phyloP scores from a whole-genome alignment of 2,329 filamentous ascomycete species.

The Paraconiothyrium brasiliense region DNA sequence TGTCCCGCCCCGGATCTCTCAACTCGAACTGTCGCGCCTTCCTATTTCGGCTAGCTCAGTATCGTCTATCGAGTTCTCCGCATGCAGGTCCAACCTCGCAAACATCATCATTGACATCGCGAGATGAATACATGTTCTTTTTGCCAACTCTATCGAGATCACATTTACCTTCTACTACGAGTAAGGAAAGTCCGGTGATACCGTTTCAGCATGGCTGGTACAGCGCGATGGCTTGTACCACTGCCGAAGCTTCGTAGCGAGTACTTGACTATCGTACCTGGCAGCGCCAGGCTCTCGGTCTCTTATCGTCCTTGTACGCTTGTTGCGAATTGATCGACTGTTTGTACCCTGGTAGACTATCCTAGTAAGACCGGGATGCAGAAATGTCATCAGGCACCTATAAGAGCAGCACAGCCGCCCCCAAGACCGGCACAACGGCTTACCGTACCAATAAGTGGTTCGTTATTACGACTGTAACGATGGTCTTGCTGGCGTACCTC shows the following conservation, averaged over 20 bases:
- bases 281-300: not conserved
- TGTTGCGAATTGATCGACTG: conserved; percentile 4
- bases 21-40: conserved; percentile 1
- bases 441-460: not conserved
- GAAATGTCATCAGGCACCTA: conserved; percentile 11
- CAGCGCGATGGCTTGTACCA: conserved; percentile 3
- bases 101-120: conserved; percentile 11
- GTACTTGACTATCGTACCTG: not conserved
- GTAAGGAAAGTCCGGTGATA: conserved; percentile 1
- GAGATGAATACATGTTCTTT: not conserved
- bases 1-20: conserved; percentile 1
- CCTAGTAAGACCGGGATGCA: conserved; percentile 4
- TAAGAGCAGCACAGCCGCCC: conserved; percentile 2
- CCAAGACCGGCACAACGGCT: not conserved
- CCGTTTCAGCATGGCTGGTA: conserved; percentile 10
- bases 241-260: not conserved
- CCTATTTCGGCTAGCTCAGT: not conserved
- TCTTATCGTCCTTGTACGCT: conserved; percentile 14
- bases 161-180: not conserved
- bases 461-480: conserved; percentile 4
- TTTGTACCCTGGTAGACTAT: conserved; percentile 12
- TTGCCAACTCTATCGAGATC: not conserved
- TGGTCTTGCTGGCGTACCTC: conserved; percentile 20
- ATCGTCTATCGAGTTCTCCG: conserved; percentile 15
- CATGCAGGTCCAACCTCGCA: conserved; percentile 5